phyloP scores from a whole-genome alignment of 2,329 filamentous ascomycete species.

The Rutstroemia sp. region DNA sequence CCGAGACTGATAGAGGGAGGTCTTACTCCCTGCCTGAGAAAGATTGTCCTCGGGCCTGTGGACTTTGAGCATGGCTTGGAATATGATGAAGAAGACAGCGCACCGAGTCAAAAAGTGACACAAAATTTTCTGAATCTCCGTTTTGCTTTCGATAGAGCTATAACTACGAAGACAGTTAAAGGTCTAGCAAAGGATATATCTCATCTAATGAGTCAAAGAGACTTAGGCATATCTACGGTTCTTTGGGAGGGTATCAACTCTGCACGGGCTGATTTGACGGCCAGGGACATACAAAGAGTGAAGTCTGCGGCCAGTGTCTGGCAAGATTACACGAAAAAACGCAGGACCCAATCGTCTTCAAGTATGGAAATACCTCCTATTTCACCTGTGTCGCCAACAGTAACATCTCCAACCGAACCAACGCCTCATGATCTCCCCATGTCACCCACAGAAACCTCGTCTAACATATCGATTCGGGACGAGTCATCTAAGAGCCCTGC shows the following conservation, averaged over 20 bases:
- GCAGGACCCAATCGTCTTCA: background rate
- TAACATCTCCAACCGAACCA: background rate
- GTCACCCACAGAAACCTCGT: background rate
- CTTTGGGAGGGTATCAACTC: background rate
- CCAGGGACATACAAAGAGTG: too few relatives aligned
- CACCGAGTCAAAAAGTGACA: background rate
- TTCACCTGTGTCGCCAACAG: too few relatives aligned
- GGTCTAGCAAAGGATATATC: background rate
- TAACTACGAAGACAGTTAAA: background rate
- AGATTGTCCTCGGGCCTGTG: slow-evolving; percentile 1
- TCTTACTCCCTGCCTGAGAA: background rate
- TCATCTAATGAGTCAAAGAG: background rate
- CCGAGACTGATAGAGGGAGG: slow-evolving; percentile 1
- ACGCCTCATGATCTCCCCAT: background rate
- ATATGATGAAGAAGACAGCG: background rate
- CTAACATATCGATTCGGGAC: background rate
- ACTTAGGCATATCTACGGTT: background rate
- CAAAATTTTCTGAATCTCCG: background rate
- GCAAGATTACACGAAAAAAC: background rate
- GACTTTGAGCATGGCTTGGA: background rate
- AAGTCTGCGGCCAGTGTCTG: background rate
- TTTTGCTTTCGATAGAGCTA: background rate
- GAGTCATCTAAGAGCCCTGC: background rate
- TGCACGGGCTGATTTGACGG: background rate
- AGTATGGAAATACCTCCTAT: background rate